Base-by-base conservation (phyloP, 345 rosid genomes). In the Tarenaya hassleriana region DNA sequence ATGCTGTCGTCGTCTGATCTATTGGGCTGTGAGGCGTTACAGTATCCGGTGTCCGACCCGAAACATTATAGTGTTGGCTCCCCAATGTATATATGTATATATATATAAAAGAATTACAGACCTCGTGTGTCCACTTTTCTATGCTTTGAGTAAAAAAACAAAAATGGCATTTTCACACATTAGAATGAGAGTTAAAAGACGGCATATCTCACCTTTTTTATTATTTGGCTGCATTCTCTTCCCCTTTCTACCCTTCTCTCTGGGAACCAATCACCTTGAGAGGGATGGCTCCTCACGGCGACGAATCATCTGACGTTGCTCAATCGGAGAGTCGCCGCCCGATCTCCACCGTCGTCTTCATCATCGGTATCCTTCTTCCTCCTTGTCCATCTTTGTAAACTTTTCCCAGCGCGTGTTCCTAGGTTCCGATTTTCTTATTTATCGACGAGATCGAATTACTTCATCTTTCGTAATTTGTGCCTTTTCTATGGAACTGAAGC, bases 271-370 rank as follows among this genome's bases (percentile, higher is more conserved):
- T 27, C 46, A 47, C 37, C 32, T 15, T 43, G 19, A 56, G 32
- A 15, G 62, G 31, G 7, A 80, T 81, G 89, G 79, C 73, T 70
- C 71, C 84, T 66, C 76, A 56, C 5, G 84, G 82, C 45, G 82
- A 79, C 33, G 77, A 44, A 77, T 72, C 79, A 19, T 37, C 76
- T 70, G 20, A 50, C 47, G 72, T 47, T 41, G 52, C 51, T 50
- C 29, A 43, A 52, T 50, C 63, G 31, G 55, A 58, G 43, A 50
- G 31, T 38, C 53, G 6, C 18, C 66, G 66, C 31, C 78, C 77
- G 1, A 69, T 89, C 63, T 74, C 88, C 53, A 70, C 83, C 35
- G 39, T 89, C 74, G 82, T 86, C 69, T 69, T 89, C 68, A 39
- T 89, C 53, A 83, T 89, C 67, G 97, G 95, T 86, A 65, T 50